Evolutionary conservation across 352 stramenopile genomes (phyloP), one percentile per base, ranked within the genome.

Genomic region (Phytophthora pluvialis): DNA sequence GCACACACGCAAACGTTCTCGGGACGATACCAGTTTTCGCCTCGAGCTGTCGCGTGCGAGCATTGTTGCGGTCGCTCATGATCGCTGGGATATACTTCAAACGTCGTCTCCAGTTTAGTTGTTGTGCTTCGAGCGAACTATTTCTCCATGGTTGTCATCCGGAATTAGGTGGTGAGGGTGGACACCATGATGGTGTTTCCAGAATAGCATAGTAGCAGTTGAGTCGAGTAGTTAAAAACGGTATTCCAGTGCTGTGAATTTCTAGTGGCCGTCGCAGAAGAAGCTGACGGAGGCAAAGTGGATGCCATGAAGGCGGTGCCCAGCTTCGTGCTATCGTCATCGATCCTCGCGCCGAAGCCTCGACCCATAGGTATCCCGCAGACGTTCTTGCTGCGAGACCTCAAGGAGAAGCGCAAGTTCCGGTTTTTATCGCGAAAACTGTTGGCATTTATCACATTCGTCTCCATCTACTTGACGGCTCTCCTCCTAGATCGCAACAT

Each of bases 381-480:
- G 7, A 69, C 75, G 2, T 91, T 91, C 46, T 54, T 91, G 40
- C 50, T 86, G 6, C 70, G 79, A 33, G 79, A 88, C 18, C 73
- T 90, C 53, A 83, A 86, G 47, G 80, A 90, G 35, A 90, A 91
- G 52, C 80, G 83, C 50, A 88, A 90, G 40, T 89, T 90, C 54
- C 73, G 83, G 6, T 47, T 89, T 11, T 65, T 91, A 4, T 84
- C 80, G 12, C 70, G 83, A 39, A 90, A 91, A 39, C 73, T 91
- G 12, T 70, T 75, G 0, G 67, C 80, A 5, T 91, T 91, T 46
- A 81, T 91, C 31, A 83, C 79, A 0, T 90, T 91, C 46, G 75
- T 89, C 35, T 58, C n/a, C 33, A 72, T 90, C 32, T 91, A 91
- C 64, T 64, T 89, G 36, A 60, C 75, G 0, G 80, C 83, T 25